Base-by-base conservation (phyloP, 352 stramenopile genomes). In the Pythium rishiriense region DNA sequence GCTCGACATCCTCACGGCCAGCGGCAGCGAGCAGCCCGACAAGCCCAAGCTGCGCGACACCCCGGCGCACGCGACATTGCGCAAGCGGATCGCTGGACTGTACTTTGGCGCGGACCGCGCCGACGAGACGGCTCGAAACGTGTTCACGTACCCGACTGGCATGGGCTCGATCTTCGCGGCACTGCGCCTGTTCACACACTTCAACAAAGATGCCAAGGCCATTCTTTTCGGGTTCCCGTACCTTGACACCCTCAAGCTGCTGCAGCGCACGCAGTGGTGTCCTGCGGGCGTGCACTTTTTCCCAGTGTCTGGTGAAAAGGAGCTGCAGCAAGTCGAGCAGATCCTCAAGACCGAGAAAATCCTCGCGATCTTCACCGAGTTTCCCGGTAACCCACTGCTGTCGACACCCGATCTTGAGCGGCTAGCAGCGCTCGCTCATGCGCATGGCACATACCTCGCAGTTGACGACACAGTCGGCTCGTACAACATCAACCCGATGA, bases 171-270 rank as follows among this genome's bases (percentile, higher is more conserved):
- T 98, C 52, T 97, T 97, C 57, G 76, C 86, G 10, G 81, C 79
- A 17, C 74, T 98, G 50, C 74, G 88, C 9, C 54, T 96, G 31
- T 64, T 91, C n/a, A 75, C 86, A 42, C 66, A 77, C 45, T 64
- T 88, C 22, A 68, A 64, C 14, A 39, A 39, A 0, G 63, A 78
- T 5, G 60, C 42, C 63, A 87, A 94, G 75, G 82, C 84, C 47
- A 90, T 98, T 58, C 75, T 98, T 7, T 90, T 96, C 60, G 94
- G 92, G 8, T 98, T 98, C 67, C 90, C 94, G 0, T 98, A 98
- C 70, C 71, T 98, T 37, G 94, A 98, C 74, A 97, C 94, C 8
- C 76, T 98, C 50, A 98, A 98, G 76, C 88, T 98, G 53, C 75
- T 94, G 51, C 82, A 88, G 52, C 81, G 92, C 31, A 68, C 72